These are phyloP conservation scores for Aspergillus ellipticus DNA, from an alignment of 495 filamentous ascomycete species.

Conservation along the genomic window DNA sequence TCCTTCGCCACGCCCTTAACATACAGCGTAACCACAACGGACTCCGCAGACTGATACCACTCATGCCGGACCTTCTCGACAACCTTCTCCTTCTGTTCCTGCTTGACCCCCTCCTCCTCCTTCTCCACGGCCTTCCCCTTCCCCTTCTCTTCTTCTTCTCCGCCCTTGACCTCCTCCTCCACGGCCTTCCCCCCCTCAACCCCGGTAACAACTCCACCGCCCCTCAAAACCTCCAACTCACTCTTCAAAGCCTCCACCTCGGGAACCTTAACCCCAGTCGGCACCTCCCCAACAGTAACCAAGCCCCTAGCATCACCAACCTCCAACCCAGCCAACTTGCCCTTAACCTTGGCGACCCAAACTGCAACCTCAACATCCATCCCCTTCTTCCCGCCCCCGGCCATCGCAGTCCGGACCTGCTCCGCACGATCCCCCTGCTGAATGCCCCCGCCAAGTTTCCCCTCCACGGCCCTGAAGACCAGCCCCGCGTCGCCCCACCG, in stretches of 20 bases:
- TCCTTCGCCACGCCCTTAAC: constrained; percentile 70
- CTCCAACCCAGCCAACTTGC: constrained; percentile 36
- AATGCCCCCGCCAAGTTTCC: constrained; percentile 51
- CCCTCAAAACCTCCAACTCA: constrained; percentile 24
- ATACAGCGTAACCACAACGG: constrained; percentile 65
- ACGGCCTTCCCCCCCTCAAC: constrained; percentile 31
- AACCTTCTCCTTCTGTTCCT: constrained; percentile 3
- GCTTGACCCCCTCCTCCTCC: constrained; percentile 16
- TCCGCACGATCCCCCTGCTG: constrained; percentile 30
- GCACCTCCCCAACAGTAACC: constrained; percentile 60
- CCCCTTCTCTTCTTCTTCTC: not conserved
- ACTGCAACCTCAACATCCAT: constrained; percentile 29
- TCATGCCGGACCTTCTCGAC: constrained; percentile 66
- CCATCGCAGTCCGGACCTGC: constrained; percentile 27
- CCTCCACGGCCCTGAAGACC: constrained; percentile 64
- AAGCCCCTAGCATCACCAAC: constrained; percentile 53
- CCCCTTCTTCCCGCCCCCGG: constrained; percentile 56
- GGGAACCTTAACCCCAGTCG: constrained; percentile 41
- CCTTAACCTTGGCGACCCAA: constrained; percentile 18
- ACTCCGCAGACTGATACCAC: constrained; percentile 70
- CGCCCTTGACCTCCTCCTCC: constrained; percentile 10
- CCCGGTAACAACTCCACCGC: constrained; percentile 56
- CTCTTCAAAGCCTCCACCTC: constrained; percentile 23
- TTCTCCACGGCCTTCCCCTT: not conserved
- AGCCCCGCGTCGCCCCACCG: constrained; percentile 73